A percentile compares a stretch with the other conserved stretches of the same genome.
These are phyloP conservation scores for Trichoderma gracile DNA, from an alignment of 2,329 filamentous ascomycete genomes.

Conservation along the genomic window DNA sequence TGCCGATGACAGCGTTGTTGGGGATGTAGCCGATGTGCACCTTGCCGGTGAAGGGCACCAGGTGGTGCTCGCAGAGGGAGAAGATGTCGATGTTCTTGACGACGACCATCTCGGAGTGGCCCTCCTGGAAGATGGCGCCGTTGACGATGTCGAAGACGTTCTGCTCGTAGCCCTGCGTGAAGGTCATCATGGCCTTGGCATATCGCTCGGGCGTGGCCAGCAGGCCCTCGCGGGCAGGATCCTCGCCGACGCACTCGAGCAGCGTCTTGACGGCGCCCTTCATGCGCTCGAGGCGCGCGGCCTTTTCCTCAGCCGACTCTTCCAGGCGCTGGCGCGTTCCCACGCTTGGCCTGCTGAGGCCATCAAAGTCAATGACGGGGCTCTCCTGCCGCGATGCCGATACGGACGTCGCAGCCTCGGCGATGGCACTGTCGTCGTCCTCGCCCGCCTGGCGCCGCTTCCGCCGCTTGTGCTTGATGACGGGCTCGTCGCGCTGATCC, in stretches of 20 bases:
- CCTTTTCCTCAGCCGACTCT: conserved; percentile 49
- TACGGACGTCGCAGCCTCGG: background rate
- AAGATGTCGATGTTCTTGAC: conserved; percentile 97
- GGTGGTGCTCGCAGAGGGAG: conserved; percentile 92
- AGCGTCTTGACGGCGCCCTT: conserved; percentile 64
- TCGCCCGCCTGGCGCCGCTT: conserved; percentile 3
- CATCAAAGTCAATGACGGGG: conserved; percentile 63
- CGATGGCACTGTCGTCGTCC: background rate
- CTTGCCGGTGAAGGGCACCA: conserved; percentile 96
- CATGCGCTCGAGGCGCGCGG: conserved; percentile 57
- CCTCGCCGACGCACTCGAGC: conserved; percentile 68
- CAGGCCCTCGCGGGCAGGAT: conserved; percentile 65
- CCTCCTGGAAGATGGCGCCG: conserved; percentile 90
- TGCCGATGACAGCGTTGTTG: conserved; percentile 83
- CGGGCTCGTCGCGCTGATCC: conserved; percentile 22
- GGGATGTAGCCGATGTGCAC: conserved; percentile 99
- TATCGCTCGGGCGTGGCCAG: conserved; percentile 78
- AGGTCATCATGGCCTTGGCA: conserved; percentile 91
- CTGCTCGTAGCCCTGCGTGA: conserved; percentile 96
- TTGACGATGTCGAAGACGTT: conserved; percentile 92
- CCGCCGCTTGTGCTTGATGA: conserved; percentile 21
- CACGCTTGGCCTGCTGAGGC: conserved; percentile 59
- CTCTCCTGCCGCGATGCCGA: conserved; percentile 37
- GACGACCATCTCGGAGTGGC: conserved; percentile 95
- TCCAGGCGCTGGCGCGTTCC: conserved; percentile 66